Conservation (phyloP, 176 grass and related monocot genomes). For the Aegilops tauschii region DNA sequence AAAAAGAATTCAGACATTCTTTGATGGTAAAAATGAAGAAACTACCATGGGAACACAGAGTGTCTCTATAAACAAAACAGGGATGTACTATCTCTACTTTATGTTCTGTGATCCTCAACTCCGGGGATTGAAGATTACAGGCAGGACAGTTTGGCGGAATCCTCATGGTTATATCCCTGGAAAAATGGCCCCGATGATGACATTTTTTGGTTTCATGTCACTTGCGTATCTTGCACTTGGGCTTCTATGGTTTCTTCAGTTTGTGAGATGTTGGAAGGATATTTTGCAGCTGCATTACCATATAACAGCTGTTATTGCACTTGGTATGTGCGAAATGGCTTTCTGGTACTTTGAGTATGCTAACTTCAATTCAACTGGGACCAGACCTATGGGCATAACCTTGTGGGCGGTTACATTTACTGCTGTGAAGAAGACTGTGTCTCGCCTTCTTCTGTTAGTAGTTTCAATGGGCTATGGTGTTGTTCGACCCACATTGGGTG, state of each 20-base stretch:
- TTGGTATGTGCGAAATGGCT: constrained; percentile 99
- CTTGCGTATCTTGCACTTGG: constrained; percentile 93
- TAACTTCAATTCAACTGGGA: constrained; percentile 92
- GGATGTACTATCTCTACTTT: constrained; percentile 99
- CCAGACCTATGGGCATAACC: constrained; percentile 90
- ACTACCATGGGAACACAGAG: constrained; percentile 57
- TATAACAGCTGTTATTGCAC: constrained; percentile 93
- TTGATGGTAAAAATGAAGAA: constrained; percentile 73
- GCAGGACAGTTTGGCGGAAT: constrained; percentile 96
- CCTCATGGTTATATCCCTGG: constrained; percentile 98
- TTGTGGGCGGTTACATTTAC: constrained; percentile 99
- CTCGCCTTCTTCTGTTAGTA: constrained; percentile 86
- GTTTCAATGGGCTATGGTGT: constrained; percentile 97
- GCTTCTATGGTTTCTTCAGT: constrained; percentile 92
- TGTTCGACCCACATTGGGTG: constrained; percentile 76
- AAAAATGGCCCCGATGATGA: constrained; percentile 97
- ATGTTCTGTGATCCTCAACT: constrained; percentile 99
- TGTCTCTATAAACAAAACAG: constrained; percentile 73
- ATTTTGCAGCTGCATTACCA: constrained; percentile 96
- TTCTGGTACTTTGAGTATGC: constrained; percentile 98
- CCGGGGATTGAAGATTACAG: constrained; percentile 66
- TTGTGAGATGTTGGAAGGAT: constrained; percentile 82
- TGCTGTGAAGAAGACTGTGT: constrained; percentile 96
- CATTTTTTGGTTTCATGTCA: constrained; percentile 95
- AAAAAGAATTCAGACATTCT: constrained; percentile 92